phyloP scores from a whole-genome alignment of 192 early-diverging fungal species.

The Haplosporangium gracile region DNA sequence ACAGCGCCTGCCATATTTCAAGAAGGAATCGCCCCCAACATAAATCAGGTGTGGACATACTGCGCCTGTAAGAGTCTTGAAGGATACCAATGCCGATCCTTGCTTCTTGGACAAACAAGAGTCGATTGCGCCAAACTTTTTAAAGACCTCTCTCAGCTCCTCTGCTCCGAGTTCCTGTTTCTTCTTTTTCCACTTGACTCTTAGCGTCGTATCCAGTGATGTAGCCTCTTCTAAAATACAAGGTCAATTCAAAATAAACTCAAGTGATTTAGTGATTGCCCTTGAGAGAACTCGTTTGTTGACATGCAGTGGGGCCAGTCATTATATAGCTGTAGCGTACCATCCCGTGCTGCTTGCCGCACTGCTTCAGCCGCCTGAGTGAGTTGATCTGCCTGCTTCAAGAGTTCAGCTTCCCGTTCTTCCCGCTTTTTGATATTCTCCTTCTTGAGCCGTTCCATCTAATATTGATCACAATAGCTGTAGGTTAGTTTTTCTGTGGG shows the following conservation, averaged over 20 bases:
- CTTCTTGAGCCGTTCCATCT: slow-evolving; percentile 45
- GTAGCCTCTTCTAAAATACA: slow-evolving; percentile 28
- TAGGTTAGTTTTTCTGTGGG: neutral
- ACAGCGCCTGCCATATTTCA: neutral
- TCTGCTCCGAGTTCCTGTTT: slow-evolving; percentile 51
- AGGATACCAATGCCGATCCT: slow-evolving; percentile 57
- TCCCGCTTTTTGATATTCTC: slow-evolving; percentile 28
- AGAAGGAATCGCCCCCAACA: no score
- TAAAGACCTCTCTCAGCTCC: slow-evolving; percentile 45
- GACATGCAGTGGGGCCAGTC: no score
- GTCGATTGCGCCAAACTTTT: slow-evolving; percentile 58
- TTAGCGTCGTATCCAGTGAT: slow-evolving; percentile 60
- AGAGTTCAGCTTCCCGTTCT: slow-evolving; percentile 33
- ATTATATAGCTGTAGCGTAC: slow-evolving; percentile 2
- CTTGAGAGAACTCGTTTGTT: neutral
- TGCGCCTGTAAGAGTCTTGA: slow-evolving; percentile 62
- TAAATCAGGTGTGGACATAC: slow-evolving; percentile 37
- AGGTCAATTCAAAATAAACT: neutral
- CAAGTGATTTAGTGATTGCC: neutral
- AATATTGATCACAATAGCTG: slow-evolving; percentile 1
- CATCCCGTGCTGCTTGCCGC: slow-evolving; percentile 21
- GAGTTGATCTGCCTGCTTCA: slow-evolving; percentile 31
- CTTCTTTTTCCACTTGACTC: slow-evolving; percentile 67
- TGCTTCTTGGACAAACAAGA: slow-evolving; percentile 58
- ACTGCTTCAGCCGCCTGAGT: slow-evolving; percentile 18